A percentile compares a stretch with the other conserved stretches of the same genome.
Conservation (phyloP, 2,329 filamentous ascomycete genomes). For the Fusarium nanum region DNA sequence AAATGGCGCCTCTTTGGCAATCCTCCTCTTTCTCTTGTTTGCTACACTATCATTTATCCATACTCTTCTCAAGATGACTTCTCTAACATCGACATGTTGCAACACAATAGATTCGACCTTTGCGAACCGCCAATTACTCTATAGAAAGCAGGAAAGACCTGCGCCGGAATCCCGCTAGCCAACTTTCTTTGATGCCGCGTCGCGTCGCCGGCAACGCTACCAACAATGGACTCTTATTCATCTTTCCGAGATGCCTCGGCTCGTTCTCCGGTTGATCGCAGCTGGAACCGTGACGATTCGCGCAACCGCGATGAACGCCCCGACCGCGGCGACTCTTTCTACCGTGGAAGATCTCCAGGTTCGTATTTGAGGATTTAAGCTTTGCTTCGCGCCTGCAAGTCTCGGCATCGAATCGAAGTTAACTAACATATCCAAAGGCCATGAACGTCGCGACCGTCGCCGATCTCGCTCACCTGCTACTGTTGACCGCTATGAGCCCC, state of each 20-base stretch:
- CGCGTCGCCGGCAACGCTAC: slow-evolving; percentile 25
- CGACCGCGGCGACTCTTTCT: slow-evolving; percentile 67
- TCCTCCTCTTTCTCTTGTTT: slow-evolving; percentile 41
- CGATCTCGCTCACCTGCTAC: slow-evolving; percentile 76
- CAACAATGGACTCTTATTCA: slow-evolving; percentile 65
- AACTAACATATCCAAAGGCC: slow-evolving; percentile 54
- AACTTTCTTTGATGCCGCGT: slow-evolving; percentile 29
- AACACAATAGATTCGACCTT: slow-evolving; percentile 60
- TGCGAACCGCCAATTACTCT: slow-evolving; percentile 44
- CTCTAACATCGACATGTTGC: slow-evolving; percentile 68
- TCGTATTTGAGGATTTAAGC: slow-evolving; percentile 52
- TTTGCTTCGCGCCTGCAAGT: neutral
- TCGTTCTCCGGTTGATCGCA: slow-evolving; percentile 66
- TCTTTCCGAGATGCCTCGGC: slow-evolving; percentile 64
- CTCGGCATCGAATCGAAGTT: neutral
- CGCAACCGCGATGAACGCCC: slow-evolving; percentile 61
- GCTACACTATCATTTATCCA: slow-evolving; percentile 40
- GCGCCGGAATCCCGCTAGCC: slow-evolving; percentile 13
- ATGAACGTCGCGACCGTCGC: slow-evolving; percentile 70
- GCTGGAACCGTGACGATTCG: slow-evolving; percentile 65
- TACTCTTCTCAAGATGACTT: slow-evolving; percentile 57
- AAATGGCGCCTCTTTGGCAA: slow-evolving; percentile 46
- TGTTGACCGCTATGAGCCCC: slow-evolving; percentile 82
- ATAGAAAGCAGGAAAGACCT: slow-evolving; percentile 1
- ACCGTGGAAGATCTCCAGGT: slow-evolving; percentile 78